Evolutionary conservation across 306 rosid species (phyloP), one percentile per base, ranked within the genome.

Genomic region (Prunus armeniaca): DNA sequence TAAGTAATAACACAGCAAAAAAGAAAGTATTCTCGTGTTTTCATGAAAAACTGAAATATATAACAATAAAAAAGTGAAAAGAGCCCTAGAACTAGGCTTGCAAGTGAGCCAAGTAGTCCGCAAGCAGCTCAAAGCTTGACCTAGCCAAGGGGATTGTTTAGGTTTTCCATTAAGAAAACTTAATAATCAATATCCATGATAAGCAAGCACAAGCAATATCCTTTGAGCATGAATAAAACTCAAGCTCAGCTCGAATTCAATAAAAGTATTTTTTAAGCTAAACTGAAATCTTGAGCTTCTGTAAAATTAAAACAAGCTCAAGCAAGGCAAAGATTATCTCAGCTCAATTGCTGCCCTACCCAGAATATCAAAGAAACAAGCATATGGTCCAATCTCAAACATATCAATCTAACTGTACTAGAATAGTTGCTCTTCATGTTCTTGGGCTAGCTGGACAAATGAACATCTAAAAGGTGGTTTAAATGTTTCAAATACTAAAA

Each of bases 381-480:
- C 5, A 49, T 14, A 49, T 3, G 17, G 11, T 61, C 12, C 19
- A 14, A 61, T 61, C 41, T 61, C 65, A 14, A 60, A 61, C 38
- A 61, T 5, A 18, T 24, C 65, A 61, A 25, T 27, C 27, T 12
- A 61, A 61, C 65, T 6, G n/a, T 30, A 61, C 25, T 27, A 12
- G 14, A 57, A 12, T 27, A 61, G 38, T 61, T 63, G 45, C 45
- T 17, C 62, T 58, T 19, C 32, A 65, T 64, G 12, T 51, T 61
- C 2, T 30, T 12, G 43, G 19, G 12, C 63, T 38, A 51, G 30
- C 25, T 54, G 50, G 25, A 70, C 22, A 24, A 34, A 51, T 17
- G 62, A 72, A 65, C 65, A 72, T 52, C 82, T 65, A 63, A 13
- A 22, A 20, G 30, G 69, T 10, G 20, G 13, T 55, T 55, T 55